phyloP scores from a whole-genome alignment of 2,329 filamentous ascomycete species.

The Calycina marina region DNA sequence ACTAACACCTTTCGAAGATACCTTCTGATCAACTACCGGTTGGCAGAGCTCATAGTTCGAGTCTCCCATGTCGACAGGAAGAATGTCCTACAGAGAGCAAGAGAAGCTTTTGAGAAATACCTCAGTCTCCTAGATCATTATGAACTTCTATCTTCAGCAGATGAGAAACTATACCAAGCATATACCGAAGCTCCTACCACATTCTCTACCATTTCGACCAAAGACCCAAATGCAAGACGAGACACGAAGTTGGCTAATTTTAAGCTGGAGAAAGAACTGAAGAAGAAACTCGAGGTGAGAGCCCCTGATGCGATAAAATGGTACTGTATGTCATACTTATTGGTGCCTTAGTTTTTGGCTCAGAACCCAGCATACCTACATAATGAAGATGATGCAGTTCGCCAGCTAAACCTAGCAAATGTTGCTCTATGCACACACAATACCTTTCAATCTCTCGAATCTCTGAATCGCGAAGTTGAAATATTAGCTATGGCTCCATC shows the following conservation, averaged over 20 bases:
- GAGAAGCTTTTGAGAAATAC: conserved; percentile 64
- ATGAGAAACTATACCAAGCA: conserved; percentile 55
- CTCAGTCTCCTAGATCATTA: conserved; percentile 67
- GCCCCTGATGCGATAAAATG: conserved; percentile 6
- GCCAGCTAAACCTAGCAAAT: conserved; percentile 64
- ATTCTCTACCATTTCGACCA: conserved; percentile 58
- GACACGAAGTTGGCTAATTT: conserved; percentile 79
- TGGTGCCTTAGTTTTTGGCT: conserved; percentile 35
- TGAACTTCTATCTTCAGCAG: conserved; percentile 47
- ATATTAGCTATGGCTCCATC: conserved; percentile 64
- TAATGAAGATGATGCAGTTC: conserved; percentile 72
- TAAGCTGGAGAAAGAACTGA: conserved; percentile 72
- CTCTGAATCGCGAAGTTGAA: conserved; percentile 69
- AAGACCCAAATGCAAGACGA: conserved; percentile 52
- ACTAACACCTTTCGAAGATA: conserved; percentile 42
- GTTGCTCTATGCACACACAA: conserved; percentile 61
- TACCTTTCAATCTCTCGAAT: conserved; percentile 76
- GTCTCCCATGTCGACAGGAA: conserved; percentile 49
- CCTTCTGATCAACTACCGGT: conserved; percentile 60
- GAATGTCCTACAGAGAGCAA: conserved; percentile 44
- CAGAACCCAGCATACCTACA: conserved; percentile 45
- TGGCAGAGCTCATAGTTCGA: conserved; percentile 67
- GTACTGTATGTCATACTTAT: background rate
- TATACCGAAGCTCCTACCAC: conserved; percentile 58
- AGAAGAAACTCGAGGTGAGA: conserved; percentile 64